Conservation (phyloP, 106 monocot species). For the Allium sativum region DNA sequence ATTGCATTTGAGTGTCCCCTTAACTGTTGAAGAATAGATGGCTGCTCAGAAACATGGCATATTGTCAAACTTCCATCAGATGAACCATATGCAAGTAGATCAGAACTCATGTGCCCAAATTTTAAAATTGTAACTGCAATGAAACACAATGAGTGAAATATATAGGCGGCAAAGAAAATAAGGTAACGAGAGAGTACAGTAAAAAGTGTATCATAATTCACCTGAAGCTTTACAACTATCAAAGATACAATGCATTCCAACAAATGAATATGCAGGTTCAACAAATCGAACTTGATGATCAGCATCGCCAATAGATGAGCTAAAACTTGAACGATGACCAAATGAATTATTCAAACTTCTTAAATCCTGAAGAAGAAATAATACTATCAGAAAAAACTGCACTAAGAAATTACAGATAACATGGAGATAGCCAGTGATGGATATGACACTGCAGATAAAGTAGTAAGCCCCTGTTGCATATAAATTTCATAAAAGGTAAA, state of each 20-base stretch:
- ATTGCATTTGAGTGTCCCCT: slow-evolving; percentile 85
- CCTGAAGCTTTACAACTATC: slow-evolving; percentile 93
- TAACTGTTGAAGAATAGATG: slow-evolving; percentile 65
- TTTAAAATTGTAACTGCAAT: slow-evolving; percentile 86
- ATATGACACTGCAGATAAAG: too few species aligned
- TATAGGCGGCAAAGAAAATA: slow-evolving; percentile 4
- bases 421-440: too few species aligned
- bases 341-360: slow-evolving; percentile 37
- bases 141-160: background rate
- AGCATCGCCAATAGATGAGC: slow-evolving; percentile 45
- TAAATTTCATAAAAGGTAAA: too few species aligned
- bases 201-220: slow-evolving; percentile 13
- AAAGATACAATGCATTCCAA: slow-evolving; percentile 97
- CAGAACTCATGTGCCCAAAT: slow-evolving; percentile 91
- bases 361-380: slow-evolving; percentile 38
- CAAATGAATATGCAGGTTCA: slow-evolving; percentile 95
- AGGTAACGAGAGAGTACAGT: background rate
- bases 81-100: slow-evolving; percentile 92
- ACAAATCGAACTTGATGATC: slow-evolving; percentile 38
- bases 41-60: slow-evolving; percentile 59
- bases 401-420: too few species aligned
- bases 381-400: background rate
- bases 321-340: slow-evolving; percentile 51
- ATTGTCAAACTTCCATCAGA: slow-evolving; percentile 82
- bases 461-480: too few species aligned